Conservation (phyloP, 768 basidiomycete genomes). For the Calvatia gigantea region DNA sequence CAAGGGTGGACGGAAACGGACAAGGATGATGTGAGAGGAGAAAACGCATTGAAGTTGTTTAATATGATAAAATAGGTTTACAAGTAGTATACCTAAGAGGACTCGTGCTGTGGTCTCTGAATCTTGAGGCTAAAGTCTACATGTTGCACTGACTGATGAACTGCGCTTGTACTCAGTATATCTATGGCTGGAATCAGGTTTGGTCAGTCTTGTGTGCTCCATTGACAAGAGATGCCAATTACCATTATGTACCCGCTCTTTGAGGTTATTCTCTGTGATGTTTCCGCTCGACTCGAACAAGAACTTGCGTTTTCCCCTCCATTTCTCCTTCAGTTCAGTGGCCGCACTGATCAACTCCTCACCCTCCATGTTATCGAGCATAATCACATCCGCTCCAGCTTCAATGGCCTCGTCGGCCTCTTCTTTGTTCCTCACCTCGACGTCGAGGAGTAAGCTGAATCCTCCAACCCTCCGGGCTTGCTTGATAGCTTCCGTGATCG, state of each 20-base stretch:
- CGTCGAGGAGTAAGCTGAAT: slow-evolving; percentile 88
- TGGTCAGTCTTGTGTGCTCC: neutral
- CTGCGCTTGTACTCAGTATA: slow-evolving; percentile 86
- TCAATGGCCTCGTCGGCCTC: slow-evolving; percentile 98
- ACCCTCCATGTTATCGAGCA: slow-evolving; percentile 94
- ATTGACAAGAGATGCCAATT: slow-evolving; percentile 19
- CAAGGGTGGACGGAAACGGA: slow-evolving; percentile 57
- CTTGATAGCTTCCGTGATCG: slow-evolving; percentile 84
- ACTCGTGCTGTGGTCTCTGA: slow-evolving; percentile 49
- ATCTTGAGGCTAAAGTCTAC: slow-evolving; percentile 98
- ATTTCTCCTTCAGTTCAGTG: slow-evolving; percentile 68
- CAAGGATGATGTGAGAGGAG: slow-evolving; percentile 63
- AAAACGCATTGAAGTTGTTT: slow-evolving; percentile 74
- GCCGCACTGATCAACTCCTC: slow-evolving; percentile 66
- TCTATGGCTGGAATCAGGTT: slow-evolving; percentile 71
- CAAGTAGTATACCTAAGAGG: neutral
- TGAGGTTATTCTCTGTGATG: slow-evolving; percentile 85
- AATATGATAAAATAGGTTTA: slow-evolving; percentile 27
- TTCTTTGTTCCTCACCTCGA: slow-evolving; percentile 84
- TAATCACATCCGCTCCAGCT: slow-evolving; percentile 92
- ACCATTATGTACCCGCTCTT: slow-evolving; percentile 82
- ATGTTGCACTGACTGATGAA: slow-evolving; percentile 90
- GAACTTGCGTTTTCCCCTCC: slow-evolving; percentile 80
- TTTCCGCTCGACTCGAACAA: slow-evolving; percentile 93
- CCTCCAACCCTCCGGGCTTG: slow-evolving; percentile 88